Evolutionary conservation across 2,329 filamentous ascomycete species (phyloP), one percentile per base, ranked within the genome.

Genomic region (Stachybotrys elegans): DNA sequence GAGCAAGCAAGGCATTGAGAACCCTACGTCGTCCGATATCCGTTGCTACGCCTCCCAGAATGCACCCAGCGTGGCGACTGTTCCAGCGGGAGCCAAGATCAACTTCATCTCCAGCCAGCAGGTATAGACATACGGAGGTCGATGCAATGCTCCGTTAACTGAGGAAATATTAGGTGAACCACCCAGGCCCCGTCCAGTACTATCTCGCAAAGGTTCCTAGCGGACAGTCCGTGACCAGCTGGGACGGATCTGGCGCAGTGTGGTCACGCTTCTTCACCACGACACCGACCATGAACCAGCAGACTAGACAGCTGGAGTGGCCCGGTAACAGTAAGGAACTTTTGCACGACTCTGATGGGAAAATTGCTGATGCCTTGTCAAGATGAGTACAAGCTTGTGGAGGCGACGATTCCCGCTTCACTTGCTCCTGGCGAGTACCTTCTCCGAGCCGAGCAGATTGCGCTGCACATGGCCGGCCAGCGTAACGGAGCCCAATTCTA

Each of bases 41-140:
- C 38, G 38, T 6, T 40, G 38, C 16, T 40, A 40, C n/a, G 27
- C 38, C 5, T 25, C 38, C 9, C 38, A 40, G n/a, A 40, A 27
- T 7, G 38, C 38, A 7, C 22, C 38, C 16, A 40, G 16, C 38
- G 22, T 40, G 6, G 22, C 22, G 8, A 40, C 38, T 25, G 38
- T 40, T 19, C 38, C 38, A 13, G 38, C 38, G 3, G 38, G 38
- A 9, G 38, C 38, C 16, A 40, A 14, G 22, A 23, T 40, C 6
- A 17, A 23, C n/a, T 40, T 17, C 38, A 40, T 40, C 22, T 40
- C 38, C 9, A 25, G 22, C 9, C 38, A 40, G 23, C 38, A 40
- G 38, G 38, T 40, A 40, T 17, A 6, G 9, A 3, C 12, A 27
- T 11, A 29, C 3, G 13, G 12, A 40, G n/a, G 16, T 8, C 5